Base-by-base conservation (phyloP, 306 rosid genomes). In the Gastrolobium bilobum region DNA sequence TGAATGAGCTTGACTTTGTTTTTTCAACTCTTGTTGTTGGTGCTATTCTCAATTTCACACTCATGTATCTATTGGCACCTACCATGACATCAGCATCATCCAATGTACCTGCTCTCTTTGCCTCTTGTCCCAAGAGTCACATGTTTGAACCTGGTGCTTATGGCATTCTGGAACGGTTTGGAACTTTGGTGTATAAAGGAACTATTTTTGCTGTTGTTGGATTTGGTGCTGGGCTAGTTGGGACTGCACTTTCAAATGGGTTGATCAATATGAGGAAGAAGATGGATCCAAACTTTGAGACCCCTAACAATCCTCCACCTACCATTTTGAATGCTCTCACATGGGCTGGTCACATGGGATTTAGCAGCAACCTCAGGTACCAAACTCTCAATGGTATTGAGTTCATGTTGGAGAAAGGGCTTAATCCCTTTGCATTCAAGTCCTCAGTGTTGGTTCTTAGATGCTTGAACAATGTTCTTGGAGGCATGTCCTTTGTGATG, bases 21-120 rank as follows among this genome's bases (percentile, higher is more conserved):
- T 96, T 96, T 89, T 93, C 98, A 10, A 96, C 99, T 3, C 92
- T 96, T 14, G 99, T 96, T 0, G 99, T 96, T 26, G 99, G 99
- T 8, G 92, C 91, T 14, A 96, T 96, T 29, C 80, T 96, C 37
- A 96, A 96, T 72, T 96, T 96, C 88, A 89, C 93, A 1, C 91
- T 96, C 68, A 96, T 96, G 99, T 96, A 96, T 79, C 87, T 93
- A 0, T 79, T 96, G 9, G 99, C 99, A 54, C 99, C 99, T 26
- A 89, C 93, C 9, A 4, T 82, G 39, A 35, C 89, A 3, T 34
- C 98, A 15, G 73, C 93, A 0, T 85, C 90, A n/a, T 73, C 88
- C 3, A 81, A 1, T 9, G 76, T 96, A 6, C 98, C 97, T 0
- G 80, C 86, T 0, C 81, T 96, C 31, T 93, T 96, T 68, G 90